Conservation (phyloP, 768 basidiomycete genomes). For the Amanita muscaria region DNA sequence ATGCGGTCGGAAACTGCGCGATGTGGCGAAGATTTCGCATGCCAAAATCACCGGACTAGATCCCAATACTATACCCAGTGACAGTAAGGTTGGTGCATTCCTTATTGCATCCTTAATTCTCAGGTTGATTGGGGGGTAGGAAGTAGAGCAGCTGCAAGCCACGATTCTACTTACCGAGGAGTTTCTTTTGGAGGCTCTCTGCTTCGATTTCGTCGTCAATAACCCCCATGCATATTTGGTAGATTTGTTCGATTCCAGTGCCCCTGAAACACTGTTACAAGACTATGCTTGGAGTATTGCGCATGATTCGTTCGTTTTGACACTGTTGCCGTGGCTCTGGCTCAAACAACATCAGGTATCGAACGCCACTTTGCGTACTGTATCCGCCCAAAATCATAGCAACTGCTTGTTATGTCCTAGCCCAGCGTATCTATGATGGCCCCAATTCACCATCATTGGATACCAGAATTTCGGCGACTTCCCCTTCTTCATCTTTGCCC, state of each 20-base stretch:
- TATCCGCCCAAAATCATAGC: slow-evolving; percentile 65
- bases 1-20: slow-evolving; percentile 78
- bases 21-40: slow-evolving; percentile 68
- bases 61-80: slow-evolving; percentile 45
- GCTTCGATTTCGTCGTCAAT: slow-evolving; percentile 76
- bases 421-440: slow-evolving; percentile 64
- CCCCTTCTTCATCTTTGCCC: slow-evolving; percentile 69
- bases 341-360: slow-evolving; percentile 40
- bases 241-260: slow-evolving; percentile 56
- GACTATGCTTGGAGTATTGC: slow-evolving; percentile 83
- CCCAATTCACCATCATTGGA: slow-evolving; percentile 68
- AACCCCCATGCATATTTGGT: slow-evolving; percentile 72
- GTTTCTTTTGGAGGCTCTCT: slow-evolving; percentile 69
- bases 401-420: slow-evolving; percentile 68
- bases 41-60: slow-evolving; percentile 57
- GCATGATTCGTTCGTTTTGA: slow-evolving; percentile 66
- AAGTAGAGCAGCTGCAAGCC: slow-evolving; percentile 63
- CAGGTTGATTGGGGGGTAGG: too few species aligned
- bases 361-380: slow-evolving; percentile 71
- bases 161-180: slow-evolving; percentile 71
- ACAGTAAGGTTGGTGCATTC: slow-evolving; percentile 62
- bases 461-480: slow-evolving; percentile 60
- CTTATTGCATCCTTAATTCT: too few species aligned
- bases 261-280: slow-evolving; percentile 40
- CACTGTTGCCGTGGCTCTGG: background rate